phyloP scores from a whole-genome alignment of 306 rosid species.

The Casuarina glauca region DNA sequence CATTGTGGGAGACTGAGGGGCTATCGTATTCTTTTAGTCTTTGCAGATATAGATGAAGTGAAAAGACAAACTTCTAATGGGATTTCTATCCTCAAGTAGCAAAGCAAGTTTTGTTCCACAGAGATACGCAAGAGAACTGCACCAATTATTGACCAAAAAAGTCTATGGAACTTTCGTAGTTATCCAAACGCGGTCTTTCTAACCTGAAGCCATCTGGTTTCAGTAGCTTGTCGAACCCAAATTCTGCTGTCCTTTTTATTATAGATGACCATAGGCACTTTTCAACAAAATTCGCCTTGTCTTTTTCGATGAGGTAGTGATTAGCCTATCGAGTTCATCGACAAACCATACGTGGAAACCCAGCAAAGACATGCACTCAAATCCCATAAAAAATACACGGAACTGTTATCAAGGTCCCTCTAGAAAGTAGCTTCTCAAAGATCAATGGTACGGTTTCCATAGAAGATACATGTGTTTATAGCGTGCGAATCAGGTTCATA shows the following conservation, averaged over 20 bases:
- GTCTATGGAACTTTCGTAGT: not conserved
- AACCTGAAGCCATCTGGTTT: not conserved
- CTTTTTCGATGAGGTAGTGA: not conserved
- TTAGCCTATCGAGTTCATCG: not conserved
- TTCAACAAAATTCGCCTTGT: not conserved
- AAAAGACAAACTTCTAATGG: slow-evolving; percentile 26
- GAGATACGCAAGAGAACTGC: slow-evolving; percentile 13
- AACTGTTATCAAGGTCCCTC: too few species aligned
- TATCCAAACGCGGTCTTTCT: not conserved
- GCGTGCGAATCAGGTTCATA: too few species aligned
- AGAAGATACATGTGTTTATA: too few species aligned
- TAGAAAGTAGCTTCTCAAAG: too few species aligned
- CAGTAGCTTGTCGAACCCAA: not conserved
- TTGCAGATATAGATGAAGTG: slow-evolving; percentile 27
- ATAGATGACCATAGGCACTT: not conserved
- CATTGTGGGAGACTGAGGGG: slow-evolving; percentile 13
- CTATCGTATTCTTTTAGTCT: slow-evolving; percentile 22
- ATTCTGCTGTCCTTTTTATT: not conserved
- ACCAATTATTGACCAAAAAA: not conserved
- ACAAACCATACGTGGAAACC: not conserved
- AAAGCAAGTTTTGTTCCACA: slow-evolving; percentile 25
- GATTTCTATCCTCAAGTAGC: slow-evolving; percentile 36
- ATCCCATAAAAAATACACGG: too few species aligned
- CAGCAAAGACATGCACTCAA: too few species aligned
- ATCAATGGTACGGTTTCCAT: too few species aligned